These are phyloP conservation scores for Epicoccum sorghinum DNA, from an alignment of 2,329 filamentous ascomycete genomes.

Conservation along the genomic window DNA sequence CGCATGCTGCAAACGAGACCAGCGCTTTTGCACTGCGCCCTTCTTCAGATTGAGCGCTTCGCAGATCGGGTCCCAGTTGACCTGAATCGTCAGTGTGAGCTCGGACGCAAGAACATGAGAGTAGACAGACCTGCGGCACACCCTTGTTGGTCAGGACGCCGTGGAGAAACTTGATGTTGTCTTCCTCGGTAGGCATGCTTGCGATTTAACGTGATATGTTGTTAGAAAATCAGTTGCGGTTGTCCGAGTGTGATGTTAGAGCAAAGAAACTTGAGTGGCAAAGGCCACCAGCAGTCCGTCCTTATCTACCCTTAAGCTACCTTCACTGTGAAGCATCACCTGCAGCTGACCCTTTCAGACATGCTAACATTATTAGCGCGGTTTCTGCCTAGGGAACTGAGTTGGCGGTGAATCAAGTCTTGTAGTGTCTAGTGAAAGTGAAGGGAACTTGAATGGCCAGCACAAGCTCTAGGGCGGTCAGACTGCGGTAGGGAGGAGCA, in stretches of 20 bases:
- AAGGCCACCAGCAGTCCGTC: slow-evolving; percentile 1
- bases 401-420: too few relatives aligned
- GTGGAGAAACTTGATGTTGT: slow-evolving; percentile 42
- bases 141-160: slow-evolving; percentile 35
- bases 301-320: slow-evolving; percentile 2
- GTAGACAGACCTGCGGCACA: slow-evolving; percentile 24
- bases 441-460: too few relatives aligned
- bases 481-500: too few relatives aligned
- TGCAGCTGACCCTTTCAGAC: slow-evolving; percentile 14
- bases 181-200: slow-evolving; percentile 37
- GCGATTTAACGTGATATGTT: too few relatives aligned
- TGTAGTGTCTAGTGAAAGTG: too few relatives aligned
- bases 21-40: slow-evolving; percentile 38
- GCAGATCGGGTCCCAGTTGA: slow-evolving; percentile 39
- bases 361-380: slow-evolving; percentile 11
- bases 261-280: not conserved
- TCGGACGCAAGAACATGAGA: not conserved
- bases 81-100: slow-evolving; percentile 23
- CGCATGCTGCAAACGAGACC: slow-evolving; percentile 40
- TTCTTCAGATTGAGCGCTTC: slow-evolving; percentile 33
- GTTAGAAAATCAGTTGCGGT: too few relatives aligned
- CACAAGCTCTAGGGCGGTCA: too few relatives aligned
- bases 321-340: slow-evolving; percentile 16
- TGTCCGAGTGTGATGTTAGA: not conserved
- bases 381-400: too few relatives aligned